Evolutionary conservation across 179 eudicot species (phyloP), one percentile per base, ranked within the genome.

Genomic region (Corrigiola litoralis): DNA sequence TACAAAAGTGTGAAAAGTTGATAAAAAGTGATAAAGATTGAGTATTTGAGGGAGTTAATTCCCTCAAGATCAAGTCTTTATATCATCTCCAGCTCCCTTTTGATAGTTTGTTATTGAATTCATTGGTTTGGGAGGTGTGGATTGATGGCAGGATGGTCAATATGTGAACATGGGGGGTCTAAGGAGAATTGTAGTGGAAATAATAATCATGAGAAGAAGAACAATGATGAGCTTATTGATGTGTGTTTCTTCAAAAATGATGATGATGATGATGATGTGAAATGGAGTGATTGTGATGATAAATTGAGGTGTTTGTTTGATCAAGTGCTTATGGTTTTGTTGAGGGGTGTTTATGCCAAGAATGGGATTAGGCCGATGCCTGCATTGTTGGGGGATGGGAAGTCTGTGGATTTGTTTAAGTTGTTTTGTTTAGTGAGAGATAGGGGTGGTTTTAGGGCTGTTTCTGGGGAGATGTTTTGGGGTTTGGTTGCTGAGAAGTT

Each of bases 381-480:
- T 18, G 81, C 75, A 28, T 70, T 83, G 63, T 58, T 87, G n/a
- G 84, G 86, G 16, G 87, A 87, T 48, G 97, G 96, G 49, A 63
- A 63, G 8, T 40, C 77, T 1, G 78, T 80, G 14, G 95, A 91
- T 70, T 83, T 91, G 76, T 85, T 89, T 65, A 82, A 77, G 65
- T 62, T 91, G 48, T 91, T 86, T 63, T 91, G 85, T 87, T 75
- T 72, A 38, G 90, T 89, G 52, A 77, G 87, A 72, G 83, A 79
- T 51, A 70, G 74, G 36, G 97, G 97, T 12, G 94, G 97, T 8
- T 81, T 76, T 59, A 75, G 73, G 42, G 41, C 75, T 1, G 95
- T 91, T 52, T 83, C 95, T 1, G 76, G 71, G 66, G 77, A 83
- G 41, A 74, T 73, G 2, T 79, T 86, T 79, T 91, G 97, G 97